Evolutionary conservation across 1,284 basidiomycete species (phyloP), one percentile per base, ranked within the genome.

Genomic region (Apiotrichum siamense): DNA sequence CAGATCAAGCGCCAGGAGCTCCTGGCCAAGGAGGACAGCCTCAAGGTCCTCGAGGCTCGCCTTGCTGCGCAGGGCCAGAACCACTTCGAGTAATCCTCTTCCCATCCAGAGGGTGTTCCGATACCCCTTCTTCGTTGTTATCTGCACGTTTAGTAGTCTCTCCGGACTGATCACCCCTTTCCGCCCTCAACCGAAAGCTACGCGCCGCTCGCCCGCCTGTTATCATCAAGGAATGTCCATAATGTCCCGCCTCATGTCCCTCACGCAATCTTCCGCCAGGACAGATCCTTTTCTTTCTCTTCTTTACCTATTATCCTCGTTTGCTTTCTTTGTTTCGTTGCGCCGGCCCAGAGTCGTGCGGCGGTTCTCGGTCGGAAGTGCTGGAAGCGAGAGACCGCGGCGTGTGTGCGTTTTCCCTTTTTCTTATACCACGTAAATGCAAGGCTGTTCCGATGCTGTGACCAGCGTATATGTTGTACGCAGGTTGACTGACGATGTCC

Each of bases 1-100:
- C 90, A 90, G 76, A 89, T 98, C 80, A 97, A 97, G 81, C 81
- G 93, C 68, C 96, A 98, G 74, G 94, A 98, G 74, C 77, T 99
- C 59, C 76, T 92, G 66, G 89, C 90, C 43, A 94, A 93, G 74
- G 90, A 93, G 73, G 90, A 93, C 75, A 70, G 66, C 43, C 59
- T 76, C 55, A 74, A 72, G 59, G 69, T 72, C 35, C 67, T 76
- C 50, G 74, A 76, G 54, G 67, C 68, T n/a, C 63, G 74, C 52
- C 57, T 76, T 27, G 55, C 55, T 24, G 52, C 52, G 11, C 58
- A 55, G 52, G 50, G 54, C 33, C 18, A 32, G 36, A 54, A 50
- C 51, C 47, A 38, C 37, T 43, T 43, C 15, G 49, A 51, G 44
- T 52, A 54, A 48, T 38, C n/a, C 35, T 42, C 37, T 40, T n/a